phyloP scores from a whole-genome alignment of 192 early-diverging fungal genomes.

The Geranomyces variabilis region DNA sequence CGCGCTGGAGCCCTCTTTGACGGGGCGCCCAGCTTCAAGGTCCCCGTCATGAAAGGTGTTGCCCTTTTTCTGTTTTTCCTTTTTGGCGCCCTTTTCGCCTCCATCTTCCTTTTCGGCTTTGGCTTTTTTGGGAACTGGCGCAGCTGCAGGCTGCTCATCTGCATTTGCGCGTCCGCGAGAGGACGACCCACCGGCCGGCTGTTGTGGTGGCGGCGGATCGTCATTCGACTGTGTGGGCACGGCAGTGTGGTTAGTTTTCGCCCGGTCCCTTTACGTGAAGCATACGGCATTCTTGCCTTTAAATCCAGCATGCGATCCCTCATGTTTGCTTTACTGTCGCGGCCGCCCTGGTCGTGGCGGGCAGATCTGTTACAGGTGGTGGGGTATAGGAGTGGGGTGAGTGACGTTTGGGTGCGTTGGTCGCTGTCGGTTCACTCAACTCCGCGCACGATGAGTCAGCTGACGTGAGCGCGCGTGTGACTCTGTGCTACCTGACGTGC shows the following conservation, averaged over 20 bases:
- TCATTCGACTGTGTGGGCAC: background rate
- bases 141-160: slow-evolving; percentile 2
- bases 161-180: slow-evolving; percentile 11
- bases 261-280: too few relatives aligned
- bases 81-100: slow-evolving; percentile 13
- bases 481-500: too few relatives aligned
- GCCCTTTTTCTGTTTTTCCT: slow-evolving; percentile 24
- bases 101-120: slow-evolving; percentile 4
- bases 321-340: slow-evolving; percentile 30
- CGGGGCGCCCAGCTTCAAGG: slow-evolving; percentile 20
- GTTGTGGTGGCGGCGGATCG: slow-evolving; percentile 16
- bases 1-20: background rate
- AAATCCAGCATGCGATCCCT: slow-evolving; percentile 44
- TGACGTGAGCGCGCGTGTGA: too few relatives aligned
- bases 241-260: too few relatives aligned
- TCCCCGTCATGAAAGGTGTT: slow-evolving; percentile 23
- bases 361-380: too few relatives aligned
- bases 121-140: slow-evolving; percentile 12
- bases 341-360: too few relatives aligned
- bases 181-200: background rate
- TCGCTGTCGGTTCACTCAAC: too few relatives aligned
- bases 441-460: too few relatives aligned
- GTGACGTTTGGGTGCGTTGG: too few relatives aligned
- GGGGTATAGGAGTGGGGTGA: too few relatives aligned
- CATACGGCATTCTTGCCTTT: slow-evolving; percentile 29